Conservation (phyloP, 345 rosid species). For the Rhizophora mangle region DNA sequence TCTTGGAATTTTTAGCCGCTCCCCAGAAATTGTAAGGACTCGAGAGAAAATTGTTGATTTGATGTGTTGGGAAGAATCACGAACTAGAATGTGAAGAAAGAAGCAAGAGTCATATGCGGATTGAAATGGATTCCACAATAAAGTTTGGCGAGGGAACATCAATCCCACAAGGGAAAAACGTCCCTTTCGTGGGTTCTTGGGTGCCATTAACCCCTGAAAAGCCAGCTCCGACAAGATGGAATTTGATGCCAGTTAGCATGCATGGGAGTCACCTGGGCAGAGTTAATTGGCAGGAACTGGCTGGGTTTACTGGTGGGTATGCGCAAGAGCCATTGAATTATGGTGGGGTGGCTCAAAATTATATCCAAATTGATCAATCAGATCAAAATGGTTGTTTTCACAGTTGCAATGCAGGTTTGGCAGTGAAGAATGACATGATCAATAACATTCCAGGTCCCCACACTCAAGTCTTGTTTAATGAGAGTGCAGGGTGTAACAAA, state of each 20-base stretch:
- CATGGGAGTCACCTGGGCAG: constrained; percentile 23
- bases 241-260: constrained; percentile 16
- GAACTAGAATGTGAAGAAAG: too few relatives aligned
- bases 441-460: constrained; percentile 35
- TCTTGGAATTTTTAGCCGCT: too few relatives aligned
- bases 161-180: constrained; percentile 24
- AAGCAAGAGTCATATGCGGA: background rate
- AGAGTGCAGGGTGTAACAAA: constrained; percentile 17
- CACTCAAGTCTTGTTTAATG: constrained; percentile 18
- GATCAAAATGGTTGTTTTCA: constrained; percentile 6
- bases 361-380: constrained; percentile 19
- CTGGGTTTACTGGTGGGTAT: constrained; percentile 26
- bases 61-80: background rate
- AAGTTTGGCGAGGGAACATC: constrained; percentile 33
- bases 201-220: constrained; percentile 45
- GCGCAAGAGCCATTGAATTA: constrained; percentile 14
- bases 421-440: constrained; percentile 20
- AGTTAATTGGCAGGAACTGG: constrained; percentile 31
- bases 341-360: constrained; percentile 22
- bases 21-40: background rate
- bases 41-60: background rate
- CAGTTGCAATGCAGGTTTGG: constrained; percentile 18
- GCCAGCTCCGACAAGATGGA: constrained; percentile 28
- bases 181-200: constrained; percentile 38
- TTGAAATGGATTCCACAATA: constrained; percentile 32